Evolutionary conservation across 2,329 filamentous ascomycete genomes (phyloP).

Genomic region (Claviceps monticola): DNA sequence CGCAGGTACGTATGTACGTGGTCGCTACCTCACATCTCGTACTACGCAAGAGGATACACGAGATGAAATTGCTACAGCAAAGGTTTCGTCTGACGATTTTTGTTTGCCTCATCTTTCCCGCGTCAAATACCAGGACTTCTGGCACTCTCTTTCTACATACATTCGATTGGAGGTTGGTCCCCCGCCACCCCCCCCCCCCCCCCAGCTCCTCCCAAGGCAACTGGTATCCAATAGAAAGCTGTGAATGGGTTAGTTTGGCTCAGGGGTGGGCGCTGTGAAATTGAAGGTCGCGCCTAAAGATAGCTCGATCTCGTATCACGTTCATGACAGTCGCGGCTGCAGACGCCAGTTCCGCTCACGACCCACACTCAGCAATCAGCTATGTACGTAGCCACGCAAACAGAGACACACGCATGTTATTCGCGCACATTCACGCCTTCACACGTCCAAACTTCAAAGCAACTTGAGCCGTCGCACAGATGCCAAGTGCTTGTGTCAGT

Average conservation of each 20-base stretch:
- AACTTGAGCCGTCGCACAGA: neutral
- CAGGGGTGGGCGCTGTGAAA: neutral
- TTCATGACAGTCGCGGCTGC: constrained; percentile 2
- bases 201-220: no score
- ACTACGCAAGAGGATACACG: neutral
- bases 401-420: neutral
- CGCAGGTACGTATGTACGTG: neutral
- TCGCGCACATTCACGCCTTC: neutral
- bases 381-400: neutral
- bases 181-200: neutral
- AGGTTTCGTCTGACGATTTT: neutral
- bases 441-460: neutral
- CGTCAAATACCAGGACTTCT: neutral
- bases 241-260: neutral
- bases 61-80: neutral
- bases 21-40: neutral
- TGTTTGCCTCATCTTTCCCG: neutral
- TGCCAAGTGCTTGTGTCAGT: neutral
- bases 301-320: neutral
- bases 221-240: neutral
- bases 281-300: constrained; percentile 4
- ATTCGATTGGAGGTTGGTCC: neutral
- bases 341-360: constrained; percentile 2
- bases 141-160: neutral
- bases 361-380: neutral